Conservation (phyloP, 1,284 basidiomycete species). For the Malassezia furfur region DNA sequence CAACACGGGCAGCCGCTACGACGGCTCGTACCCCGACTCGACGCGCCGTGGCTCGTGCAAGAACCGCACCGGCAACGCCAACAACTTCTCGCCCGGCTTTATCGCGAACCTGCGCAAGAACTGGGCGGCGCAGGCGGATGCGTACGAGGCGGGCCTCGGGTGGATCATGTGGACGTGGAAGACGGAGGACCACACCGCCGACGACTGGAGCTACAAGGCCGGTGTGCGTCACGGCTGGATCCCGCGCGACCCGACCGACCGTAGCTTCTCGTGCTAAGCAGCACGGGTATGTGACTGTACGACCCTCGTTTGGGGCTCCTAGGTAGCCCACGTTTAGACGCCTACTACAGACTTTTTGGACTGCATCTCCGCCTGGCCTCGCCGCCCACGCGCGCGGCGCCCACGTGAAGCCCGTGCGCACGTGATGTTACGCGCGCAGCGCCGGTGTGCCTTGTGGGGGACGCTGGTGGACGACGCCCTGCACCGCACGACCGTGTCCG, state of each 20-base stretch:
- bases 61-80: conserved; percentile 62
- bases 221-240: conserved; percentile 44
- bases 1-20: conserved; percentile 65
- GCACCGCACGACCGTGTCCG: too few species aligned
- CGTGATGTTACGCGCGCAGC: not conserved
- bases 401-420: not conserved
- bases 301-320: too few species aligned
- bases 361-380: too few species aligned
- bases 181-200: conserved; percentile 50
- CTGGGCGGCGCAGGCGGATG: conserved; percentile 66
- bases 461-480: not conserved
- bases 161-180: conserved; percentile 81
- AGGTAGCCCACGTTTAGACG: too few species aligned
- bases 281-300: not conserved
- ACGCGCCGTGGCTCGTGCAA: conserved; percentile 61
- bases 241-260: conserved; percentile 23
- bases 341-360: too few species aligned
- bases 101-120: conserved; percentile 71
- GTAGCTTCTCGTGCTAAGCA: conserved; percentile 3
- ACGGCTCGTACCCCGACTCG: conserved; percentile 56
- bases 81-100: conserved; percentile 65
- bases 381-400: not conserved
- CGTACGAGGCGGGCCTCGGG: conserved; percentile 53
- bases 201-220: conserved; percentile 46
- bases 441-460: not conserved